Percentiles rank a stretch among this genome's conserved stretches.
phyloP scores from a whole-genome alignment of 108 stramenopile species.

The Thalassiosira profunda region DNA sequence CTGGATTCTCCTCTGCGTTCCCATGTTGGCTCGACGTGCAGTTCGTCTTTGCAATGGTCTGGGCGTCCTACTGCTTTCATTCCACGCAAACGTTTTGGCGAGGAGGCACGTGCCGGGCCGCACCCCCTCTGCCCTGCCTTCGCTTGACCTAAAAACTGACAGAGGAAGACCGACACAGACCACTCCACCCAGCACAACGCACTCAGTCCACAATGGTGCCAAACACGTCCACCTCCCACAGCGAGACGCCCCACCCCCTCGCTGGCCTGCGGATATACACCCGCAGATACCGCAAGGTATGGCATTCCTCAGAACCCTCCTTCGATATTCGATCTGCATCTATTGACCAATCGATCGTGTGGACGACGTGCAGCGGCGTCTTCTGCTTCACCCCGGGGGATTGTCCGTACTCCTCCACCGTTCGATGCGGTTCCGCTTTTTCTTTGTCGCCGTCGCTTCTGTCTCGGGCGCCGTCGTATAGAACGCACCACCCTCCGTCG shows the following conservation, averaged over 20 bases:
- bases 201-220: slow-evolving; percentile 37
- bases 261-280: slow-evolving; percentile 59
- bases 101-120: no score
- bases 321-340: not conserved
- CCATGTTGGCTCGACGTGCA: no score
- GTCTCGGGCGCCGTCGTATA: slow-evolving; percentile 30
- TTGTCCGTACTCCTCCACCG: slow-evolving; percentile 44
- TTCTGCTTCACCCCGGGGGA: slow-evolving; percentile 67
- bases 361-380: slow-evolving; percentile 68
- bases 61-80: no score
- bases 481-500: slow-evolving; percentile 36
- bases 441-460: slow-evolving; percentile 20
- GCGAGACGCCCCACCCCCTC: slow-evolving; percentile 76
- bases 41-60: no score
- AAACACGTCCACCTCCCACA: slow-evolving; percentile 81
- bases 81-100: no score
- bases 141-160: no score
- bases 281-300: slow-evolving; percentile 55
- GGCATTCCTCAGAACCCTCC: no score
- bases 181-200: no score
- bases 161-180: no score
- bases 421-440: not conserved
- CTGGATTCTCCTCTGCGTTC: slow-evolving; percentile 29
- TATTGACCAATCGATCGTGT: slow-evolving; percentile 35
- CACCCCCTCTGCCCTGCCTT: no score